Conservation (phyloP, 2,329 filamentous ascomycete genomes). For the Alternaria sp. region DNA sequence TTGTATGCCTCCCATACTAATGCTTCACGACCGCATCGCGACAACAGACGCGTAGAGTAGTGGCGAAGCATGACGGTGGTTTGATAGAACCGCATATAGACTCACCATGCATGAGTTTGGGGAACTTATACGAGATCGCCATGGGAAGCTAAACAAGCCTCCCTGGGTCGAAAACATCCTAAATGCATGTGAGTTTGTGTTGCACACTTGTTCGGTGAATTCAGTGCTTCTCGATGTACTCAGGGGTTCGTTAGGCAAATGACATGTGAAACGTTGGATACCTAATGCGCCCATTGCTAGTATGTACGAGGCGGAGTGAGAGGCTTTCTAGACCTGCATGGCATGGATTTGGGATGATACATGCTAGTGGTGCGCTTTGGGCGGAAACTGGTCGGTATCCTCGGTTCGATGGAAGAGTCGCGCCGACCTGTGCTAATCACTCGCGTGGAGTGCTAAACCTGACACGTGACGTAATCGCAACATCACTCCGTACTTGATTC, state of each 20-base stretch:
- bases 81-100: background rate
- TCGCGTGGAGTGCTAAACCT: background rate
- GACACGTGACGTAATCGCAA: background rate
- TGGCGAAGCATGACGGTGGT: background rate
- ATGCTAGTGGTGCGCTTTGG: background rate
- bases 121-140: background rate
- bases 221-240: constrained; percentile 2
- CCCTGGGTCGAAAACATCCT: background rate
- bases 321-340: constrained; percentile 3
- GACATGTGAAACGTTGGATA: background rate
- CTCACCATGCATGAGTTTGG: background rate
- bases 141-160: background rate
- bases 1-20: background rate
- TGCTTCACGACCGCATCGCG: background rate
- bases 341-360: background rate
- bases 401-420: background rate
- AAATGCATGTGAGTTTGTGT: background rate
- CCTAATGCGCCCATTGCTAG: background rate
- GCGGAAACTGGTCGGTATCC: background rate
- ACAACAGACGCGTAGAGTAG: background rate
- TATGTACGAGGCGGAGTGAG: constrained; percentile 1
- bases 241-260: background rate
- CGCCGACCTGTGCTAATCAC: background rate
- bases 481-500: background rate
- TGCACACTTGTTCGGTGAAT: constrained; percentile 1